Percentiles rank a stretch among this genome's conserved stretches.
These are phyloP conservation scores for Lentinula novae-zelandiae DNA, from an alignment of 1,284 basidiomycete species.

Conservation along the genomic window DNA sequence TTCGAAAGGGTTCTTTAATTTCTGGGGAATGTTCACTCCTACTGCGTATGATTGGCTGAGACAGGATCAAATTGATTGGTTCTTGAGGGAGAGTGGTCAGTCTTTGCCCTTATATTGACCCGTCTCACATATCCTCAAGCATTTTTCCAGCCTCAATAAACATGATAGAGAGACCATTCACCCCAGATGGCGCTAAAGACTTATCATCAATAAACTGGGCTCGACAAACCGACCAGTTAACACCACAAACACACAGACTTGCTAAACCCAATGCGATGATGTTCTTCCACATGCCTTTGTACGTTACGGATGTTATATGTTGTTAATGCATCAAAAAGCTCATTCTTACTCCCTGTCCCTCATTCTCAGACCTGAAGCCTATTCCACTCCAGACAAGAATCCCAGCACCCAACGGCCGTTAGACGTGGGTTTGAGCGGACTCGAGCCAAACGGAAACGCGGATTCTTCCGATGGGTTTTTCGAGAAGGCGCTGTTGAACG, in stretches of 20 bases:
- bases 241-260: constrained; percentile 51
- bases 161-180: constrained; percentile 77
- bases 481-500: constrained; percentile 68
- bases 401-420: constrained; percentile 52
- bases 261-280: constrained; percentile 90
- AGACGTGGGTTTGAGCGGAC: constrained; percentile 60
- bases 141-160: constrained; percentile 45
- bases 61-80: constrained; percentile 84
- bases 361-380: constrained; percentile 55
- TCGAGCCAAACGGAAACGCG: constrained; percentile 61
- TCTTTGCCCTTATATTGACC: constrained; percentile 1
- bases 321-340: background rate
- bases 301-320: constrained; percentile 31
- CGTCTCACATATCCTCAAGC: constrained; percentile 1
- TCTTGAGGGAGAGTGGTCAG: constrained; percentile 70
- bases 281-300: constrained; percentile 95
- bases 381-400: constrained; percentile 54
- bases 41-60: constrained; percentile 71
- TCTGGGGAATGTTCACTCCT: constrained; percentile 56
- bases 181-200: constrained; percentile 69
- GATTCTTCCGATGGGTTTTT: constrained; percentile 81
- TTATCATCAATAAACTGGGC: constrained; percentile 59
- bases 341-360: background rate
- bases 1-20: constrained; percentile 53
- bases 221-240: constrained; percentile 48